Evolutionary conservation across 2,329 filamentous ascomycete species (phyloP).

Genomic region (Apiospora rasikravindrae): DNA sequence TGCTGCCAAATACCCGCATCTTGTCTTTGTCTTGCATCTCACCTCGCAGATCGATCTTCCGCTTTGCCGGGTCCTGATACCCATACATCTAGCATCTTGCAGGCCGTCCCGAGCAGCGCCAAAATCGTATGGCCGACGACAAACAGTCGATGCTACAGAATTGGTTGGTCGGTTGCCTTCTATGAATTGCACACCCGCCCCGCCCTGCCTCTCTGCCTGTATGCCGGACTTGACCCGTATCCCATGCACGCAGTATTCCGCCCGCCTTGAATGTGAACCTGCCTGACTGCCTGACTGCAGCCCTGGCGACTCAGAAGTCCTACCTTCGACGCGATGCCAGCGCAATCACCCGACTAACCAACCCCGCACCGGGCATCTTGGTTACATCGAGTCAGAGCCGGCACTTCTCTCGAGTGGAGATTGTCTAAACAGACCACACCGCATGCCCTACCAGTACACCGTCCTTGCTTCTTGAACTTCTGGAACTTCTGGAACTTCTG

Average conservation of each 20-base stretch:
- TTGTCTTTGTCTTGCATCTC: background rate
- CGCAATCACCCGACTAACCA: background rate
- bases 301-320: conserved; percentile 3
- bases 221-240: background rate
- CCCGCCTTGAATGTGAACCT: background rate
- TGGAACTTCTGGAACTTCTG: background rate
- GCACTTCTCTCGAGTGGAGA: background rate
- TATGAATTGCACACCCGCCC: background rate
- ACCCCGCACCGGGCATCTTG: conserved; percentile 2
- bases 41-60: background rate
- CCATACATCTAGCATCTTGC: background rate
- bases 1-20: background rate
- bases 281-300: background rate
- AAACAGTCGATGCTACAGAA: background rate
- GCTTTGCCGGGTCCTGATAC: background rate
- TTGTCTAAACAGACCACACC: conserved; percentile 6
- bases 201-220: background rate
- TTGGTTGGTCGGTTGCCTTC: background rate
- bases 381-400: conserved; percentile 9
- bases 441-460: background rate
- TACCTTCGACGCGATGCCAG: background rate
- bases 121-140: background rate
- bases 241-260: background rate
- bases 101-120: background rate
- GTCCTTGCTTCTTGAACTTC: background rate